A percentile compares a stretch with the other conserved stretches of the same genome.
Conservation (phyloP, 805 yeast species). For the Candida yuanshanica region DNA sequence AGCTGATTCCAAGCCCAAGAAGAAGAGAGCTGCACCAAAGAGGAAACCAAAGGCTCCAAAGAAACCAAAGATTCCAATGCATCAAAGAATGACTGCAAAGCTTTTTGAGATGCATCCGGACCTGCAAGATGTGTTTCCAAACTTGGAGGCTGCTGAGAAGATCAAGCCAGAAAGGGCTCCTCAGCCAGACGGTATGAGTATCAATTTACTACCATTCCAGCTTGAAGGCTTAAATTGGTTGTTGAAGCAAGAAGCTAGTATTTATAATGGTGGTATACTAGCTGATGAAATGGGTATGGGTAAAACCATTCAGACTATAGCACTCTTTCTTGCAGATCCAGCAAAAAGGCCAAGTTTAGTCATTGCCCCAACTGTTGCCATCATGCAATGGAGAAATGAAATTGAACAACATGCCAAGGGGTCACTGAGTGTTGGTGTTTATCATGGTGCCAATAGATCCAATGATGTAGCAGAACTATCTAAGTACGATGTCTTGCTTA, state of each 20-base stretch:
- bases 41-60: constrained; percentile 20
- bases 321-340: constrained; percentile 68
- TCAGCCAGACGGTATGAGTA: constrained; percentile 76
- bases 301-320: constrained; percentile 94
- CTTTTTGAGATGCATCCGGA: constrained; percentile 77
- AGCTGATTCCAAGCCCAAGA: constrained; percentile 14
- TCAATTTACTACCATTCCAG: constrained; percentile 82
- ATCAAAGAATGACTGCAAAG: constrained; percentile 60
- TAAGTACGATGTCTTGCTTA: constrained; percentile 72
- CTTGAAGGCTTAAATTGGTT: constrained; percentile 92
- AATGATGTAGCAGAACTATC: constrained; percentile 44
- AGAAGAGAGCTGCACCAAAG: constrained; percentile 13
- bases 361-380: constrained; percentile 97
- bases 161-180: constrained; percentile 49
- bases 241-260: constrained; percentile 68
- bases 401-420: constrained; percentile 80
- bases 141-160: constrained; percentile 41
- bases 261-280: constrained; percentile 81
- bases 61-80: constrained; percentile 57
- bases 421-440: constrained; percentile 59
- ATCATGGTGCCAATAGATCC: constrained; percentile 82
- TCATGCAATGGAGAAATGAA: constrained; percentile 96
- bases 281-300: constrained; percentile 99
- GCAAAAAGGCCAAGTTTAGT: constrained; percentile 74
- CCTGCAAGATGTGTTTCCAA: constrained; percentile 63